Conservation (phyloP, 2,329 filamentous ascomycete genomes). For the Fusarium liriodendri region DNA sequence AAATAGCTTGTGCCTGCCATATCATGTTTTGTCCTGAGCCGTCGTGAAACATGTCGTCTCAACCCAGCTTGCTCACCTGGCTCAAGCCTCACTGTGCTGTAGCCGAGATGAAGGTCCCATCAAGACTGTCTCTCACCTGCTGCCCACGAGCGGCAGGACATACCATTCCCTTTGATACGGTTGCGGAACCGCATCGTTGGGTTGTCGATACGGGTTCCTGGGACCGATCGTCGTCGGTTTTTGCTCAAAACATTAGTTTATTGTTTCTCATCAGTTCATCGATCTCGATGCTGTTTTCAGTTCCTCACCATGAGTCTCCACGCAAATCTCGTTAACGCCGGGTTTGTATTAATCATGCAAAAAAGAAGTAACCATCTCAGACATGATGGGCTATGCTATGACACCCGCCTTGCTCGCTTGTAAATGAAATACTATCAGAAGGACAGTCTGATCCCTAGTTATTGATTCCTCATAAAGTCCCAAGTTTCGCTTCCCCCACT, state of each 20-base stretch:
- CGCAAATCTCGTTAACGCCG: constrained; percentile 1
- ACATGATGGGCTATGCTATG: constrained; percentile 1
- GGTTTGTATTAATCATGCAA: constrained; percentile 3
- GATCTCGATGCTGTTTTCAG: not conserved
- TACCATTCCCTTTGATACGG: not conserved
- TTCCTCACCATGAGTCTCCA: not conserved
- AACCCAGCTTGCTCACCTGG: not conserved
- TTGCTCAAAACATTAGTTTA: not conserved
- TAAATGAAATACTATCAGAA: constrained; percentile 8
- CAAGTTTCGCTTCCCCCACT: not conserved
- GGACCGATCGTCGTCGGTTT: constrained; percentile 7
- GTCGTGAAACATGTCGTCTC: constrained; percentile 6
- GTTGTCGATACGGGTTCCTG: constrained; percentile 7
- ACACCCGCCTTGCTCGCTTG: not conserved
- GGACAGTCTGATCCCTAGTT: not conserved
- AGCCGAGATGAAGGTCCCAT: constrained; percentile 1
- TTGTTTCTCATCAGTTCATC: not conserved
- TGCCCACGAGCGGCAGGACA: constrained; percentile 2
- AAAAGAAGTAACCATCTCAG: constrained; percentile 11
- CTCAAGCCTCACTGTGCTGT: not conserved
- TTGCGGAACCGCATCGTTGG: constrained; percentile 2
- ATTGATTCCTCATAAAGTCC: not conserved
- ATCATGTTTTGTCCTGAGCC: constrained; percentile 1
- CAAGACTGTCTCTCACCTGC: constrained; percentile 2
- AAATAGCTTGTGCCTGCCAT: not conserved